A percentile compares a stretch with the other conserved stretches of the same genome.
These are phyloP conservation scores for Sporothrix protearum DNA, from an alignment of 2,329 filamentous ascomycete genomes.

Conservation along the genomic window DNA sequence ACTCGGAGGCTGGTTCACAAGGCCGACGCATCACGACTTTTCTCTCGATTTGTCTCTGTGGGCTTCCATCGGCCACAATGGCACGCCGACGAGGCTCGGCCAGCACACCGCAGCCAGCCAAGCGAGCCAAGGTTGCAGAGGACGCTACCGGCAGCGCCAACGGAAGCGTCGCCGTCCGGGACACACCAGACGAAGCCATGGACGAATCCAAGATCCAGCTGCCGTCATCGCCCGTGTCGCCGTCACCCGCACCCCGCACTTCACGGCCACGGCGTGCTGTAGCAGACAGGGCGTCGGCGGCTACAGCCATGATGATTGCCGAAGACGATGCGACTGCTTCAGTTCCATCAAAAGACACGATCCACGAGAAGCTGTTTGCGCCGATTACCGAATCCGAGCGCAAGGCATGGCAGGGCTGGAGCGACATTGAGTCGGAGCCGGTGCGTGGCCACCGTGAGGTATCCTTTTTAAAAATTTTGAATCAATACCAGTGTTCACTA, in stretches of 20 bases:
- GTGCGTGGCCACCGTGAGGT: conserved; percentile 45
- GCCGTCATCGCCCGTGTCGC: conserved; percentile 1
- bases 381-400: conserved; percentile 52
- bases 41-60: neutral
- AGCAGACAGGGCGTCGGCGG: conserved; percentile 17
- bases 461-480: too few species aligned
- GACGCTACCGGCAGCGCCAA: neutral
- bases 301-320: conserved; percentile 11
- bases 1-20: neutral
- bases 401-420: conserved; percentile 66
- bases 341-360: conserved; percentile 25
- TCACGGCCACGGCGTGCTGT: conserved; percentile 14
- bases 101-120: conserved; percentile 16
- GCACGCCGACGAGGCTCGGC: conserved; percentile 5
- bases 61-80: conserved; percentile 9
- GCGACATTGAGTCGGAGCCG: conserved; percentile 86
- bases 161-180: neutral
- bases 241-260: neutral
- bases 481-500: conserved; percentile 28
- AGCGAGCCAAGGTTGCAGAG: conserved; percentile 14
- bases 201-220: neutral
- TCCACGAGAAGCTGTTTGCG: conserved; percentile 38
- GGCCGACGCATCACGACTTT: neutral
- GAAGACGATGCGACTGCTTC: conserved; percentile 15
- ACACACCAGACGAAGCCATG: neutral